Base-by-base conservation (phyloP, 345 rosid species). In the Firmiana major region DNA sequence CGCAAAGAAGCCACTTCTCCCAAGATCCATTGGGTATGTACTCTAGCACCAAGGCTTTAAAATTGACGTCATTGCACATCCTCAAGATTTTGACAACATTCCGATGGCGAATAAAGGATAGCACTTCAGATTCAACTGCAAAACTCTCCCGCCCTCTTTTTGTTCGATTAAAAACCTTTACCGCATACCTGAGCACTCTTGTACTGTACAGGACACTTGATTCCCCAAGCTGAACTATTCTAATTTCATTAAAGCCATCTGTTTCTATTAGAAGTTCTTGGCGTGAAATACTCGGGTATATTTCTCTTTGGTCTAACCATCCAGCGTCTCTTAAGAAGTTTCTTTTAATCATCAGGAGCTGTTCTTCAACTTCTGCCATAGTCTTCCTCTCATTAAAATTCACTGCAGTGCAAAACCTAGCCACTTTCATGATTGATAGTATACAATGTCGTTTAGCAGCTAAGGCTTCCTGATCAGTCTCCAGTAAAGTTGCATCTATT, bases 21-120 rank as follows among this genome's bases (percentile, higher is more conserved):
- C 75, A 36, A 21, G 75, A 69, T 9, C 76, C 65, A 28, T 80
- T 62, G 9, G 79, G 64, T 49, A 80, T 72, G 66, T 46, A 72
- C 34, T 78, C 58, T 4, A 72, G 54, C 19, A 78, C 57, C 64
- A 78, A 63, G 36, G 77, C 81, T 53, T 64, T 73, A 19, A 78
- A 78, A n/a, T 63, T 57, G 38, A 6, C 0, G 5, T 75, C 60
- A 21, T 9, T 16, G 55, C 79, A 80, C 5, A 69, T 63, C 17
- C 0, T 63, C 19, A 70, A 26, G 76, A 80, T 28, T 63, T 42
- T 75, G 57, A 80, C 64, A 8, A 75, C 49, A 70, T 75, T 75
- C 10, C 79, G 64, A 70, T 80, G 83, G 4, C 66, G 72, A 49
- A 79, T 26, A 38, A 6, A 46, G 12, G 75, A 24, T 9, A 74